Evolutionary conservation across 768 basidiomycete species (phyloP), one percentile per base, ranked within the genome.

Genomic region (Tulasnella calospora): DNA sequence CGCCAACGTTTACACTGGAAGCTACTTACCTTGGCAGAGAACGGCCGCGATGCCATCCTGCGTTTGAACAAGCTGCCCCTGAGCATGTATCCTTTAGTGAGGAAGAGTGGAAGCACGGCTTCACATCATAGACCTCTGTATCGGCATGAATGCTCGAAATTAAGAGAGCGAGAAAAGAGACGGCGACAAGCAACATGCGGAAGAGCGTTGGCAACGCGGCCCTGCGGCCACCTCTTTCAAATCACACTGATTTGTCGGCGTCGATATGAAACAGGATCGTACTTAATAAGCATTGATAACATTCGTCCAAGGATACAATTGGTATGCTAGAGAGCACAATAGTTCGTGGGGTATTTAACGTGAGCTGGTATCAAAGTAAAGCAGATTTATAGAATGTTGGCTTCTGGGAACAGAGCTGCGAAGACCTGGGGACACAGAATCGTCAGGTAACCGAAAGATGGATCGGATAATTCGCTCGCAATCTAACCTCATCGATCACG

Each of bases 401-500:
- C 80, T 74, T 91, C 90, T 4, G 91, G 90, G 81, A 92, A 92
- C 51, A 92, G 83, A 7, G 90, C 87, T 69, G 87, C 82, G 71
- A 92, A 86, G 30, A 92, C 82, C 91, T 92, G 79, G 21, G 38
- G 74, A 55, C n/a, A 46, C 9, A 51, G 10, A 38, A 71, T 10
- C 47, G 55, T 71, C 27, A 78, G 70, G 7, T 51, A 61, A n/a
- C 30, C 19, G 36, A 17, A 51, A n/a, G 30, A 15, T 27, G 19
- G 61, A n/a, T 19, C n/a, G 15, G 35, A 78, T 44, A 30, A 0
- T 30, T 8, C n/a, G 33, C n/a, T 41, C 5, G 38, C 33, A 55
- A 51, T 35, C 4, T 55, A 77, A 96, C 96, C 89, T 98, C 97
- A 80, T 98, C 96, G 36, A 95, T 85, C 76, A 98, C 89, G 47